A percentile compares a stretch with the other conserved stretches of the same genome.
Conservation (phyloP, 2,329 filamentous ascomycete genomes). For the Claviceps quebecensis region DNA sequence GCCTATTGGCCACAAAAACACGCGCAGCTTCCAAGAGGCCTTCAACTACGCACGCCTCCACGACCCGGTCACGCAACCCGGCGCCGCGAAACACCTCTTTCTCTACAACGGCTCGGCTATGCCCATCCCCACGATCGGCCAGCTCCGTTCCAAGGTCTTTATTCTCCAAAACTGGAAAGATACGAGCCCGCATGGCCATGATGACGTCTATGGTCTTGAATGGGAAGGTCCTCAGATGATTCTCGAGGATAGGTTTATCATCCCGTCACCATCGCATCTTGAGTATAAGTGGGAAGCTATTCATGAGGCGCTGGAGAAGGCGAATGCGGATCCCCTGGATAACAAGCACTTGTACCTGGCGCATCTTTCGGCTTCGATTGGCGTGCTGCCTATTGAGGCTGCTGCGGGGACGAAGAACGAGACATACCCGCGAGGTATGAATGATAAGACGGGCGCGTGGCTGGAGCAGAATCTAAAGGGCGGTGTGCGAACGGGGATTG, state of each 20-base stretch:
- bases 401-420: constrained; percentile 30
- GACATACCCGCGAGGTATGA: constrained; percentile 29
- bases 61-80: constrained; percentile 19
- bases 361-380: constrained; percentile 33
- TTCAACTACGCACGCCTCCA: constrained; percentile 27
- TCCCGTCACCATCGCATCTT: constrained; percentile 27
- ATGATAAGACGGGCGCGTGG: constrained; percentile 33
- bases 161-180: constrained; percentile 33
- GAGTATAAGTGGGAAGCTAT: constrained; percentile 34
- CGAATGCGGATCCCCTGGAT: constrained; percentile 18
- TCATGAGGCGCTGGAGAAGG: constrained; percentile 23
- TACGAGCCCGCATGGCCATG: too few species aligned
- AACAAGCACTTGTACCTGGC: constrained; percentile 28
- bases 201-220: constrained; percentile 24
- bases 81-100: constrained; percentile 24
- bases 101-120: constrained; percentile 14
- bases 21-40: constrained; percentile 29
- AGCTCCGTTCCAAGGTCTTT: constrained; percentile 30
- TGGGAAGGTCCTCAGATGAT: constrained; percentile 31
- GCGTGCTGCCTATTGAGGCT: constrained; percentile 34
- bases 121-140: constrained; percentile 29
- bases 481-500: constrained; percentile 25
- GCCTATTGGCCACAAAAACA: constrained; percentile 21
- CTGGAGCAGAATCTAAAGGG: constrained; percentile 16
- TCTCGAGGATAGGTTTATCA: constrained; percentile 33